Evolutionary conservation across 805 yeast species (phyloP).

Genomic region (Saccharomycopsis amapae): DNA sequence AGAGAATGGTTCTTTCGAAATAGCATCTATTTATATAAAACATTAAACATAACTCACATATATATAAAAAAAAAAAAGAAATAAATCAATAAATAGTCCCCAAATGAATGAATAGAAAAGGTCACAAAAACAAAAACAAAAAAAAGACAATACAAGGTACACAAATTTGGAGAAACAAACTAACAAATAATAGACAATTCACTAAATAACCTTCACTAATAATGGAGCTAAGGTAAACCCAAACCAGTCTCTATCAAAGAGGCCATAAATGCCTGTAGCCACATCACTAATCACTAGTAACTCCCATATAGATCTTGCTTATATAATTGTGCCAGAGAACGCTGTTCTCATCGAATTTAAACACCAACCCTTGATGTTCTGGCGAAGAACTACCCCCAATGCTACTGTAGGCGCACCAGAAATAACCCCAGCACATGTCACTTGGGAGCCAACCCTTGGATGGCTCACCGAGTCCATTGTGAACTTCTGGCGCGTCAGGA

Average conservation of each 20-base stretch:
- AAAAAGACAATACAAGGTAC: background rate
- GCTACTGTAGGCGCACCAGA: conserved; percentile 57
- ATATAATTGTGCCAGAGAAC: conserved; percentile 16
- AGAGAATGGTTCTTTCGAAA: too few species aligned
- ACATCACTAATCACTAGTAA: too few species aligned
- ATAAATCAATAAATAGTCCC: too few species aligned
- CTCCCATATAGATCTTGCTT: conserved; percentile 10
- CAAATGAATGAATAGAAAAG: background rate
- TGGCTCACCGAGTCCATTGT: conserved; percentile 37
- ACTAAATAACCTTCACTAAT: background rate
- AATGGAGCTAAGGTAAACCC: background rate
- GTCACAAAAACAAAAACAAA: too few species aligned
- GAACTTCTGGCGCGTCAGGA: conserved; percentile 33
- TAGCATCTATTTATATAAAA: too few species aligned
- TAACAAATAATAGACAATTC: background rate
- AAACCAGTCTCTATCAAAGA: too few species aligned
- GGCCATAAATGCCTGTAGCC: too few species aligned
- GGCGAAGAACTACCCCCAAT: conserved; percentile 34
- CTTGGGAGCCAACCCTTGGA: conserved; percentile 46
- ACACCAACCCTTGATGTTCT: conserved; percentile 16
- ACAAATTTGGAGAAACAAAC: background rate
- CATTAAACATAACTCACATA: too few species aligned
- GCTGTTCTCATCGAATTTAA: conserved; percentile 5
- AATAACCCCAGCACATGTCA: conserved; percentile 42
- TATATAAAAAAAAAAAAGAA: too few species aligned